Evolutionary conservation across 2,329 filamentous ascomycete genomes (phyloP).

Genomic region (Truncatella angustata): DNA sequence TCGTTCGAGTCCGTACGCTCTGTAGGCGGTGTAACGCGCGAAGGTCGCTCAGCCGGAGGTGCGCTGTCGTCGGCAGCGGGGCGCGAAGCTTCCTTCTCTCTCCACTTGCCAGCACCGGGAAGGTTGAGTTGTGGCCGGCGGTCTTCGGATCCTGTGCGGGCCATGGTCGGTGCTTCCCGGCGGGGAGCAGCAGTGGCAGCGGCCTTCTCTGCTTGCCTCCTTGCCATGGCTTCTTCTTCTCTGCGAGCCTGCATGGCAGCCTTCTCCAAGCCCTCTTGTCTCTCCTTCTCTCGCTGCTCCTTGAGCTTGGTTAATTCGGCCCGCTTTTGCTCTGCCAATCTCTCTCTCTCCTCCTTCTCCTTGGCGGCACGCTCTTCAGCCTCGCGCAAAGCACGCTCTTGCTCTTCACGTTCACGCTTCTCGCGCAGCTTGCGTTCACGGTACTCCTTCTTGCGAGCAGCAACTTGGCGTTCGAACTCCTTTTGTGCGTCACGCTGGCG

Average conservation of each 20-base stretch:
- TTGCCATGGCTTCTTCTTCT: slow-evolving; percentile 84
- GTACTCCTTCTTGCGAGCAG: slow-evolving; percentile 81
- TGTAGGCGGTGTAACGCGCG: slow-evolving; percentile 23
- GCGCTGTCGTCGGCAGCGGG: slow-evolving; percentile 26
- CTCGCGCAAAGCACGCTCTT: slow-evolving; percentile 73
- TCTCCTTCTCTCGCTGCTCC: slow-evolving; percentile 64
- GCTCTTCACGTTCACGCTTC: slow-evolving; percentile 80
- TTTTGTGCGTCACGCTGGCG: slow-evolving; percentile 87
- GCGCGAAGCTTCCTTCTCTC: slow-evolving; percentile 36
- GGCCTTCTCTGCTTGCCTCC: slow-evolving; percentile 66
- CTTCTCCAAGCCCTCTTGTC: slow-evolving; percentile 66
- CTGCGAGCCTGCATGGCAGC: slow-evolving; percentile 72
- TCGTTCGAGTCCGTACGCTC: slow-evolving; percentile 28
- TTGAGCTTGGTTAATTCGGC: slow-evolving; percentile 65
- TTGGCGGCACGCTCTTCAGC: slow-evolving; percentile 78
- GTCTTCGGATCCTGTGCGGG: slow-evolving; percentile 31
- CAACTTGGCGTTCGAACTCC: slow-evolving; percentile 90
- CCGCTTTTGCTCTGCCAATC: slow-evolving; percentile 76
- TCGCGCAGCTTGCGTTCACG: slow-evolving; percentile 80
- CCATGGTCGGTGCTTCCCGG: slow-evolving; percentile 36
- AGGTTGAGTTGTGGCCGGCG: slow-evolving; percentile 25
- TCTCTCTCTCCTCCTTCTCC: slow-evolving; percentile 84
- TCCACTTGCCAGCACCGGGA: slow-evolving; percentile 40
- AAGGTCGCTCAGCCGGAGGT: slow-evolving; percentile 29
- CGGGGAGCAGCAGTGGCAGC: slow-evolving; percentile 34